Base-by-base conservation (phyloP, 345 rosid genomes). In the Acer yangbiense region DNA sequence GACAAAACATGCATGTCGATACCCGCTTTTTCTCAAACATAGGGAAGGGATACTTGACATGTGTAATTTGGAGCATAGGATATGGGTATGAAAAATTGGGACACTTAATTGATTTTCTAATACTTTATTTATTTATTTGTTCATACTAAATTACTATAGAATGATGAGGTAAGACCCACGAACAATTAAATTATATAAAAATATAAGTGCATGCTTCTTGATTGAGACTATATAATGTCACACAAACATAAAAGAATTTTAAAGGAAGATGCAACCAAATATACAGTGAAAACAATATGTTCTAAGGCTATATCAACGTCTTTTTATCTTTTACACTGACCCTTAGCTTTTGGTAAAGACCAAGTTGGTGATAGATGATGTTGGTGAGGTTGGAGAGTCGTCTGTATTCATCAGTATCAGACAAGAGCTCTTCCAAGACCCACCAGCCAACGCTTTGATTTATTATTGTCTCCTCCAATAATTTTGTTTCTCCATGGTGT, bases 401-500 rank as follows among this genome's bases (percentile, higher is more conserved):
- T 23, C 63, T 68, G 46, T 82, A 89, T 9, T 73, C 32, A 29
- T 29, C 82, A 20, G 91, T 85, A 80, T 84, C 86, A 23, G 85
- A 76, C 81, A 81, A 57, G 13, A 83, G 58, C 72, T 83, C 80
- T 65, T 81, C 85, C 50, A 78, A 77, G 1, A n/a, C 27, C 76
- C 70, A 65, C 35, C 69, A 69, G 27, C 87, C 88, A 54, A 86
- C 73, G 16, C 76, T 66, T 9, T 91, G 82, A 65, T 76, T 80
- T 50, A 90, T 89, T 73, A 29, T 29, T 29, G 88, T 91, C 71
- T 89, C 87, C 76, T 87, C 95, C 43, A 92, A 44, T 2, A 95
- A 83, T 81, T 86, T 91, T 65, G 91, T 93, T 32, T 83, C 84
- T 79, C 85, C 91, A 23, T 64, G 71, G 71, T 81, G 74, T 63